Evolutionary conservation across 768 basidiomycete genomes (phyloP).

Genomic region (Galerina marginata): DNA sequence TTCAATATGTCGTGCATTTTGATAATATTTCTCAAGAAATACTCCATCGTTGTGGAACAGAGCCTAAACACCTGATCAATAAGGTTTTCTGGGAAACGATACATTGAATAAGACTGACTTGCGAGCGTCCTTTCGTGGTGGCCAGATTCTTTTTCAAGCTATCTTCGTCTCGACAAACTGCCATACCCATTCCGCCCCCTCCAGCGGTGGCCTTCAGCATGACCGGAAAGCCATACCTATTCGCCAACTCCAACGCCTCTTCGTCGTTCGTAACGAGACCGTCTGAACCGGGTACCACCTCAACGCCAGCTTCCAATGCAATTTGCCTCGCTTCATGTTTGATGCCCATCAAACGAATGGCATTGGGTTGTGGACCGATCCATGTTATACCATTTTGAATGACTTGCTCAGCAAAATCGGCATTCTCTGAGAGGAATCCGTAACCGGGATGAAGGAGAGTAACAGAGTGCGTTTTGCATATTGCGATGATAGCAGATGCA

Average conservation of each 20-base stretch:
- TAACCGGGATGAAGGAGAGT: constrained; percentile 69
- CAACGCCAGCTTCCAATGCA: constrained; percentile 53
- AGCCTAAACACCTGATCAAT: constrained; percentile 29
- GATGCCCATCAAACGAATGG: constrained; percentile 60
- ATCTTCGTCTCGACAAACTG: constrained; percentile 50
- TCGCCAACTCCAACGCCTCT: constrained; percentile 47
- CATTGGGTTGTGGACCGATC: constrained; percentile 58
- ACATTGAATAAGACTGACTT: constrained; percentile 38
- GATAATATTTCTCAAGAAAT: constrained; percentile 66
- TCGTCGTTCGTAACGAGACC: constrained; percentile 47
- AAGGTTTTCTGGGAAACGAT: background rate
- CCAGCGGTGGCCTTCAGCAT: constrained; percentile 73
- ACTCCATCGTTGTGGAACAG: constrained; percentile 57
- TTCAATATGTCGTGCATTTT: constrained; percentile 65
- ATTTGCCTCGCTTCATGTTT: constrained; percentile 62
- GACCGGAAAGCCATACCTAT: constrained; percentile 59
- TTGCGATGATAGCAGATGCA: constrained; percentile 39
- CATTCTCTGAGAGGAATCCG: constrained; percentile 71
- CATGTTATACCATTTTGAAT: constrained; percentile 55
- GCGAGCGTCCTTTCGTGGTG: constrained; percentile 44
- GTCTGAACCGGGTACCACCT: constrained; percentile 61
- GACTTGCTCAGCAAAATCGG: constrained; percentile 54
- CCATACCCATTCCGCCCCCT: constrained; percentile 73
- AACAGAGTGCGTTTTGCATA: constrained; percentile 45
- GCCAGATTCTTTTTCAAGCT: constrained; percentile 44